Evolutionary conservation across 2,329 filamentous ascomycete species (phyloP), one percentile per base, ranked within the genome.

Genomic region (Mycosphaerella arachidis): DNA sequence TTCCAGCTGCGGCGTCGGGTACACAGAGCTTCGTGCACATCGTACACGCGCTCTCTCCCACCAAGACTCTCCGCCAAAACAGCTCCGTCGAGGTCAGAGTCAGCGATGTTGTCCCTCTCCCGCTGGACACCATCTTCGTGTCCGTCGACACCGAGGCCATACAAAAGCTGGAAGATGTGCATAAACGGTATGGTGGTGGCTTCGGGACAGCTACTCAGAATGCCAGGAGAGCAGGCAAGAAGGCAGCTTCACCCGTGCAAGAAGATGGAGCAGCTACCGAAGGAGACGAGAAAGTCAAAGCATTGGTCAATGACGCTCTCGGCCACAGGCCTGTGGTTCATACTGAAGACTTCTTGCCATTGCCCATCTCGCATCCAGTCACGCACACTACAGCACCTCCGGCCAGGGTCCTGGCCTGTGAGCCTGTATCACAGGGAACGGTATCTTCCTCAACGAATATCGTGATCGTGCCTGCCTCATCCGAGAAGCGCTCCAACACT

Each of bases 401-500:
- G 0, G 94, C 91, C 46, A 92, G 89, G 75, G 90, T 97, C 62
- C 86, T 90, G 52, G 85, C 95, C n/a, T 97, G 92, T 72, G 94
- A 99, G 73, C 94, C 94, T 8, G 92, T 97, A 16, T 86, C 90
- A 6, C 94, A 99, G 75, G 94, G 94, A 8, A 75, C 94, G 5
- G 73, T 99, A 51, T 82, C 87, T 8, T 82, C 90, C 0, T 83
- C 79, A 12, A 99, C 92, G 16, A 92, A 89, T 69, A 91, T 99
- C 59, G 86, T 99, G 27, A 81, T 97, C 24, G 86, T 90, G 52
- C 50, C 50, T 16, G 83, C 84, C 29, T 84, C 85, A 4, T 80
- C 64, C 78, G 76, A 56, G 88, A 31, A 86, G 87, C 48, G 81
- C 84, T 27, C 63, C 5, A 67, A 61, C 50, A 30, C 57, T 31